Evolutionary conservation across 768 basidiomycete genomes (phyloP).

Genomic region (Boletus rubescentipes): DNA sequence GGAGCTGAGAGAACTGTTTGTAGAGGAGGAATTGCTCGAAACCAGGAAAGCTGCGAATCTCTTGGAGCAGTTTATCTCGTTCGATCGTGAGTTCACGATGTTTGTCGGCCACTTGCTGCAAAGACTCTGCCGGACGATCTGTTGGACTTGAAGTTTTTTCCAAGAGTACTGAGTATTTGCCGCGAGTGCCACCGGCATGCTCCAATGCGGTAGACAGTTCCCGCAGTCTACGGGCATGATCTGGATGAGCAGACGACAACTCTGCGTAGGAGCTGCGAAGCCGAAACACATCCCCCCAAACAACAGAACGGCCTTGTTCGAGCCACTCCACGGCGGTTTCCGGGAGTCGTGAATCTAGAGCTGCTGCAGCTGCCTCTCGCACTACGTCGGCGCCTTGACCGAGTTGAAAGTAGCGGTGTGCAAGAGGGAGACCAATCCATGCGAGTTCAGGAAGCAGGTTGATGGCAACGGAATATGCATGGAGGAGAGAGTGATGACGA

Average conservation of each 20-base stretch:
- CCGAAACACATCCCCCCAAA: conserved; percentile 15
- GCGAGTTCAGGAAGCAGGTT: too few species aligned
- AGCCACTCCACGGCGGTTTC: conserved; percentile 15
- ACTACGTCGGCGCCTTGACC: conserved; percentile 9
- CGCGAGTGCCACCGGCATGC: background rate
- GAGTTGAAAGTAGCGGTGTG: conserved; percentile 15
- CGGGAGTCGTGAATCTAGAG: conserved; percentile 9
- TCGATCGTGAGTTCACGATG: conserved; percentile 2
- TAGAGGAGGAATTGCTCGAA: too few species aligned
- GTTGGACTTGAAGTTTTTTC: background rate
- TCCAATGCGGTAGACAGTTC: background rate
- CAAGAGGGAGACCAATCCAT: conserved; percentile 10
- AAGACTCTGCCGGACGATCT: background rate
- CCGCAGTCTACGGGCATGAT: conserved; percentile 1
- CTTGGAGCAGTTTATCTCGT: background rate
- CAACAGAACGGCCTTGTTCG: conserved; percentile 16
- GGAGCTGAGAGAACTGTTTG: too few species aligned
- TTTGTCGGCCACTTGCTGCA: background rate
- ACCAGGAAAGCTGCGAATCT: conserved; percentile 1
- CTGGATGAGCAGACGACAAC: conserved; percentile 1
- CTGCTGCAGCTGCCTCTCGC: conserved; percentile 23
- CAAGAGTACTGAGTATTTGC: background rate
- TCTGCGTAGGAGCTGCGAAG: conserved; percentile 12
- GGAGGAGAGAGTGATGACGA: too few species aligned
- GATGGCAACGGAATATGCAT: too few species aligned